Evolutionary conservation across 495 filamentous ascomycete genomes (phyloP).

Genomic region (Penicillium egyptiacum): DNA sequence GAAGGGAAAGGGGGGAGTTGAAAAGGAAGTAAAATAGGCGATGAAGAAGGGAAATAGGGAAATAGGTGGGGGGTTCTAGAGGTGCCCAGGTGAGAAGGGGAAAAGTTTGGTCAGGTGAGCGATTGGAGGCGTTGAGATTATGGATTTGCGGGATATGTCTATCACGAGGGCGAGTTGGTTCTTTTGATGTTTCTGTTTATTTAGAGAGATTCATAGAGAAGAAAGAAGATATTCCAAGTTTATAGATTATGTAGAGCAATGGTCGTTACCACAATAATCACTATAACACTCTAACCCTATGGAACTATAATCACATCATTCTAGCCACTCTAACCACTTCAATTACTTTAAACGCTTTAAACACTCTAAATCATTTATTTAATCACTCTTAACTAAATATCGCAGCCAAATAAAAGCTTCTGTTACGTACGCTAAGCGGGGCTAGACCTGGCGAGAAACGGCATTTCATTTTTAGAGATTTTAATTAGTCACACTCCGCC

Average conservation of each 20-base stretch:
- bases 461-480: background rate
- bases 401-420: constrained; percentile 2
- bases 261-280: background rate
- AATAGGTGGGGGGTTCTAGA: constrained; percentile 1
- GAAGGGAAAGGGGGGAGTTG: background rate
- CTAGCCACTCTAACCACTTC: background rate
- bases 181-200: background rate
- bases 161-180: background rate
- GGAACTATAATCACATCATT: background rate
- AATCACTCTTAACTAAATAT: too few species aligned
- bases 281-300: background rate
- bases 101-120: constrained; percentile 7
- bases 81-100: background rate
- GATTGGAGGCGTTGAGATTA: constrained; percentile 1
- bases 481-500: constrained; percentile 16
- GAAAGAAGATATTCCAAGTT: background rate
- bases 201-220: background rate
- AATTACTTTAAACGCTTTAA: background rate
- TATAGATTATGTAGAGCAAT: background rate
- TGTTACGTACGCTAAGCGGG: constrained; percentile 6
- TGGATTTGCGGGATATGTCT: background rate
- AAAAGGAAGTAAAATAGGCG: constrained; percentile 10
- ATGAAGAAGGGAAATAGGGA: constrained; percentile 1
- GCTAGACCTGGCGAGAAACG: constrained; percentile 7
- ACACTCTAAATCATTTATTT: background rate